A percentile compares a stretch with the other conserved stretches of the same genome.
These are phyloP conservation scores for Aspergillus sp. DNA, from an alignment of 2,329 filamentous ascomycete genomes.

Conservation along the genomic window DNA sequence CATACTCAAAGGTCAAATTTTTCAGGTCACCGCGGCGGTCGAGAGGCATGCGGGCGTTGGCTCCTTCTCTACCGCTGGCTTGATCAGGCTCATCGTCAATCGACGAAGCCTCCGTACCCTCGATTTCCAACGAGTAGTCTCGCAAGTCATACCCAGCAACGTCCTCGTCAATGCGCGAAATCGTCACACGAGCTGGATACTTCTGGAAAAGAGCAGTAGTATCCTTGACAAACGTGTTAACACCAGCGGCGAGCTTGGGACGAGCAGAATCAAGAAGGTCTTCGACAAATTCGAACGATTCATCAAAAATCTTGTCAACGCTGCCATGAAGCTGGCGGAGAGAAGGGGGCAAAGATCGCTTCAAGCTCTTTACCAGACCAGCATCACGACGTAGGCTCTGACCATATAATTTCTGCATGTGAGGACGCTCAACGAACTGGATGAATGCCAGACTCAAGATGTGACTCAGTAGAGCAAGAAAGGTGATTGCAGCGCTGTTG, in stretches of 20 bases:
- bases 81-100: slow-evolving; percentile 47
- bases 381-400: slow-evolving; percentile 74
- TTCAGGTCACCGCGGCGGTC: slow-evolving; percentile 55
- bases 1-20: slow-evolving; percentile 77
- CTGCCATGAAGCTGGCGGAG: slow-evolving; percentile 77
- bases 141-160: slow-evolving; percentile 70
- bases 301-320: slow-evolving; percentile 76
- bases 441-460: slow-evolving; percentile 80
- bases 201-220: slow-evolving; percentile 81
- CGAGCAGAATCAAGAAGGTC: slow-evolving; percentile 79
- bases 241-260: slow-evolving; percentile 76
- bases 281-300: slow-evolving; percentile 81
- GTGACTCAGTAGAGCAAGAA: slow-evolving; percentile 77
- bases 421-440: slow-evolving; percentile 85
- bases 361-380: slow-evolving; percentile 84
- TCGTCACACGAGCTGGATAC: slow-evolving; percentile 76
- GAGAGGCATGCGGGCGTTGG: slow-evolving; percentile 59
- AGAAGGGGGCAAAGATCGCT: slow-evolving; percentile 72
- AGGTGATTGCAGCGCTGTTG: slow-evolving; percentile 76
- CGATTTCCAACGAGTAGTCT: slow-evolving; percentile 68
- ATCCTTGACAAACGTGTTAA: slow-evolving; percentile 80
- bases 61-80: slow-evolving; percentile 64
- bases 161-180: slow-evolving; percentile 71
- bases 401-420: slow-evolving; percentile 98
- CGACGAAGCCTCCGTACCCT: slow-evolving; percentile 53